phyloP scores from a whole-genome alignment of 805 yeast genomes.

The Sugiyamaella smithiae region DNA sequence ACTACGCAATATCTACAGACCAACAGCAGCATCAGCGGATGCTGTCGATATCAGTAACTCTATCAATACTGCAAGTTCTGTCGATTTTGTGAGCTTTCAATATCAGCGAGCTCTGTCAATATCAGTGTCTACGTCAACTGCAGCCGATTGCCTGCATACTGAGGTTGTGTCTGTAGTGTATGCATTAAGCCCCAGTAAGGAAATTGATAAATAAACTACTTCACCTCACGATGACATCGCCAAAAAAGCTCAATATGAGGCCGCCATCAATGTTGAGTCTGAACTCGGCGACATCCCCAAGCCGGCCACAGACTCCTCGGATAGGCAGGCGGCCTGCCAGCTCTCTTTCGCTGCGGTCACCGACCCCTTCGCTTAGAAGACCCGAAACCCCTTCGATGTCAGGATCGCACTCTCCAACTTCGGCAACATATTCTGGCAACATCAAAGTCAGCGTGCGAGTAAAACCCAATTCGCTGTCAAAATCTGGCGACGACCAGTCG shows the following conservation, averaged over 20 bases:
- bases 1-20: too few relatives aligned
- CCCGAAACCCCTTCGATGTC: constrained; percentile 25
- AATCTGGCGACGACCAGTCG: constrained; percentile 20
- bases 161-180: too few relatives aligned
- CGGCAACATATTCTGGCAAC: constrained; percentile 53
- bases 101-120: too few relatives aligned
- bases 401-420: constrained; percentile 6
- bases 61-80: too few relatives aligned
- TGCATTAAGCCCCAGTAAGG: constrained; percentile 5
- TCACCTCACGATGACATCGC: constrained; percentile 5
- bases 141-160: too few relatives aligned
- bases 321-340: constrained; percentile 28
- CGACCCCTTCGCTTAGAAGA: constrained; percentile 24
- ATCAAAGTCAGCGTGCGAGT: constrained; percentile 78
- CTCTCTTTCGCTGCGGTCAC: constrained; percentile 27
- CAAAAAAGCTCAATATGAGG: constrained; percentile 7
- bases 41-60: too few relatives aligned
- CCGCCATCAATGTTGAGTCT: constrained; percentile 12
- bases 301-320: constrained; percentile 28
- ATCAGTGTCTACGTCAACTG: too few relatives aligned
- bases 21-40: too few relatives aligned
- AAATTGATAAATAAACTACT: neutral
- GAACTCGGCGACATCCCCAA: constrained; percentile 2
- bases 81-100: too few relatives aligned
- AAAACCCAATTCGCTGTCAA: constrained; percentile 47